Evolutionary conservation across 306 rosid species (phyloP).

Genomic region (Corylus heterophylla): DNA sequence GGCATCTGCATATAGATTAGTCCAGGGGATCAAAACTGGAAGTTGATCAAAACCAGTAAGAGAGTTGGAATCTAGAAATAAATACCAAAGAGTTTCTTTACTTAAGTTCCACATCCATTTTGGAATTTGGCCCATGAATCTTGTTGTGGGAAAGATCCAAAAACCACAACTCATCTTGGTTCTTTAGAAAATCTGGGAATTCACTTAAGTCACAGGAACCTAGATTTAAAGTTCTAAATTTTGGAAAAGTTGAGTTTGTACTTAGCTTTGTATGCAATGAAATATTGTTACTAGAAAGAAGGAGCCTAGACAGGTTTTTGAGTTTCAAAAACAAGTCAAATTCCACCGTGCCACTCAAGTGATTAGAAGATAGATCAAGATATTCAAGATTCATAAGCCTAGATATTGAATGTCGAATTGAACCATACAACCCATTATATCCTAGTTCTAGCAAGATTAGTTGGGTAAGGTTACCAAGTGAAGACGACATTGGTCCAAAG

Average conservation of each 20-base stretch:
- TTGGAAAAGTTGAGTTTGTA: neutral
- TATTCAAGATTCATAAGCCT: neutral
- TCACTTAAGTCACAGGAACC: neutral
- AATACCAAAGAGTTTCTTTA: too few species aligned
- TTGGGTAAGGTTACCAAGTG: conserved; percentile 8
- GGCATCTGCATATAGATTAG: too few species aligned
- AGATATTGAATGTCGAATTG: conserved; percentile 6
- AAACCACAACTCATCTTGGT: neutral
- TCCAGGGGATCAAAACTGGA: too few species aligned
- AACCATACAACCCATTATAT: fast-evolving
- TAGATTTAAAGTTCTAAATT: neutral
- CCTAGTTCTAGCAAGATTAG: fast-evolving
- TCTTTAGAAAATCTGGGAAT: conserved; percentile 4
- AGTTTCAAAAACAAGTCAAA: neutral
- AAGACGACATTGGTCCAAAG: conserved; percentile 5
- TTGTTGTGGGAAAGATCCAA: neutral
- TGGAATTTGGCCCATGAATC: neutral
- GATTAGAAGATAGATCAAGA: fast-evolving
- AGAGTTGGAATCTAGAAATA: too few species aligned
- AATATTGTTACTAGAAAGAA: neutral
- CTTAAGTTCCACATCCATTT: too few species aligned
- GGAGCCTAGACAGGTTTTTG: neutral
- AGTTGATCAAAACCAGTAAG: too few species aligned
- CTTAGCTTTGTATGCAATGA: neutral
- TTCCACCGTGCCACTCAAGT: neutral